These are phyloP conservation scores for Ustilago curta DNA, from an alignment of 1,284 basidiomycete genomes.

Conservation along the genomic window DNA sequence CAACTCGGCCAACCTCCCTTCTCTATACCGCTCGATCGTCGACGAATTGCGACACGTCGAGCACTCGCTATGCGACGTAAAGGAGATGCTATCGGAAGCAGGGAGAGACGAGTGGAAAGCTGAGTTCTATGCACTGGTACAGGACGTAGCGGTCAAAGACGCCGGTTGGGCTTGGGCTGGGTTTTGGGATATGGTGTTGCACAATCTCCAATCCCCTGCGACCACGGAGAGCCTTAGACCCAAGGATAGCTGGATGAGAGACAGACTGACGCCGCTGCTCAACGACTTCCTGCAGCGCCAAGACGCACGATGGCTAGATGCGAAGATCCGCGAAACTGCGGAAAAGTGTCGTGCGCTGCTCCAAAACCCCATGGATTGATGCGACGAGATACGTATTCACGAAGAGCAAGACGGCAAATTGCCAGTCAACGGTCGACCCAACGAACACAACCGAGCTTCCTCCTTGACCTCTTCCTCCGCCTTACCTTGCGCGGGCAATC, in stretches of 20 bases:
- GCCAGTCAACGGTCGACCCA: slow-evolving; percentile 51
- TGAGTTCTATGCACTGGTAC: slow-evolving; percentile 54
- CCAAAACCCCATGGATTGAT: slow-evolving; percentile 2
- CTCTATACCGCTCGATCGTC: slow-evolving; percentile 71
- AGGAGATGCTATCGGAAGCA: slow-evolving; percentile 66
- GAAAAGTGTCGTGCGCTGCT: slow-evolving; percentile 15
- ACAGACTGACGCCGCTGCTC: slow-evolving; percentile 20
- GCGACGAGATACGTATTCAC: slow-evolving; percentile 12
- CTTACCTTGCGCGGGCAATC: slow-evolving; percentile 51
- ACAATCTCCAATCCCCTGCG: slow-evolving; percentile 34
- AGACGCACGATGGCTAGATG: slow-evolving; percentile 24
- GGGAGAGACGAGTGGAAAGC: slow-evolving; percentile 29
- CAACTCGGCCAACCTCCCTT: slow-evolving; percentile 71
- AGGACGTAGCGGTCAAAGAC: slow-evolving; percentile 55
- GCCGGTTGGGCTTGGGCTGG: slow-evolving; percentile 66
- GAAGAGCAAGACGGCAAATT: slow-evolving; percentile 65
- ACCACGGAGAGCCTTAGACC: slow-evolving; percentile 18
- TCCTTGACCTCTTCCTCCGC: slow-evolving; percentile 73
- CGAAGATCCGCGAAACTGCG: slow-evolving; percentile 11
- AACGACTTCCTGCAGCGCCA: slow-evolving; percentile 17
- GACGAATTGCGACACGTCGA: slow-evolving; percentile 70
- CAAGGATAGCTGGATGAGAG: slow-evolving; percentile 11
- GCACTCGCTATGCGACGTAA: slow-evolving; percentile 71
- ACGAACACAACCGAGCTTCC: slow-evolving; percentile 71
- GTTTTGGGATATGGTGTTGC: slow-evolving; percentile 62